Conservation (phyloP, 148 eudicot genomes). For the Amaranthus hypochondriacus region DNA sequence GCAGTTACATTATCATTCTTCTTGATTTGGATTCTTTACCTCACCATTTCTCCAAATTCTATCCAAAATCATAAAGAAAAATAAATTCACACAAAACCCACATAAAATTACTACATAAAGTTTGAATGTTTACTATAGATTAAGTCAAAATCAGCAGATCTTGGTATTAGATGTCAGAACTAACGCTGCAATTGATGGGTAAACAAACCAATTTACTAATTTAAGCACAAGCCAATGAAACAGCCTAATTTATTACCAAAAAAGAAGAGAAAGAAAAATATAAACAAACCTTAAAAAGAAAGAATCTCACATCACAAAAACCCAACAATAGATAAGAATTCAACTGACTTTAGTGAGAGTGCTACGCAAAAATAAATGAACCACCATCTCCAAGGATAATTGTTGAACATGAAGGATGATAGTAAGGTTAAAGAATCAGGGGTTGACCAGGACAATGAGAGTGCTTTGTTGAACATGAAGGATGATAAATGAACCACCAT, state of each 20-base stretch:
- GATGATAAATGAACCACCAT: too few species aligned
- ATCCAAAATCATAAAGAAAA: not conserved
- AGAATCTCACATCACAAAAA: not conserved
- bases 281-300: slow-evolving; percentile 26
- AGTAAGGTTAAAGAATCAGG: too few species aligned
- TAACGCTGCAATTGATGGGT: too few species aligned
- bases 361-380: too few species aligned
- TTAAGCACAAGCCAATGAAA: slow-evolving; percentile 7
- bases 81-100: slow-evolving; percentile 8
- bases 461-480: too few species aligned
- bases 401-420: too few species aligned
- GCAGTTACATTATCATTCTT: slow-evolving; percentile 39
- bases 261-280: slow-evolving; percentile 19
- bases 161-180: not conserved
- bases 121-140: slow-evolving; percentile 1
- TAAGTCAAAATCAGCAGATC: slow-evolving; percentile 3
- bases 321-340: too few species aligned
- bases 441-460: too few species aligned
- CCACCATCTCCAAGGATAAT: too few species aligned
- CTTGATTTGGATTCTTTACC: slow-evolving; percentile 43
- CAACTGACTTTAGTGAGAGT: too few species aligned
- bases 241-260: slow-evolving; percentile 4
- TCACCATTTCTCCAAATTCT: slow-evolving; percentile 24
- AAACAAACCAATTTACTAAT: not conserved
- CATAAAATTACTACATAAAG: slow-evolving; percentile 5